Evolutionary conservation across 2,329 filamentous ascomycete genomes (phyloP).

Genomic region (Leptographium wingfieldii): DNA sequence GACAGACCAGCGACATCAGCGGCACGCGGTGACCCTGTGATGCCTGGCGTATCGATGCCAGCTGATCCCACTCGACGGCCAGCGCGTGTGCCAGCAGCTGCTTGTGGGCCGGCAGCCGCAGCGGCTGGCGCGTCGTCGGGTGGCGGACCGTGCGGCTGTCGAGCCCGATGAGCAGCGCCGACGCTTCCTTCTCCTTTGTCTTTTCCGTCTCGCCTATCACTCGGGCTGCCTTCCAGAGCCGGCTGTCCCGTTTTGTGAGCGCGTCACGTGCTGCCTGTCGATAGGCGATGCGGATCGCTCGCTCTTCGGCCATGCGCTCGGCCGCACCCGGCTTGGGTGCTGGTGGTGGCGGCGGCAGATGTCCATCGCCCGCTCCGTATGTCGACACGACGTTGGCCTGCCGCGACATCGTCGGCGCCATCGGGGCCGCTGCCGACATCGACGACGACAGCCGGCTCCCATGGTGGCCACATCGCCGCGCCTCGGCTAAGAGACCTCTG

Average conservation of each 20-base stretch:
- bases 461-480: neutral
- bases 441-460: neutral
- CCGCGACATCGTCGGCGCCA: neutral
- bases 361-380: neutral
- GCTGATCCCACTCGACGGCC: constrained; percentile 84
- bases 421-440: neutral
- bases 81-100: constrained; percentile 72
- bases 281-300: constrained; percentile 29
- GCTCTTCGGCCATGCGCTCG: constrained; percentile 21
- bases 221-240: neutral
- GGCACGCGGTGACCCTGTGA: constrained; percentile 81
- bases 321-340: neutral
- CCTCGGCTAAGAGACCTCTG: neutral
- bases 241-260: constrained; percentile 33
- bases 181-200: constrained; percentile 28
- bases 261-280: constrained; percentile 34
- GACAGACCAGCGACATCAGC: constrained; percentile 70
- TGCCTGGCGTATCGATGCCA: constrained; percentile 72
- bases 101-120: constrained; percentile 64
- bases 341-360: neutral
- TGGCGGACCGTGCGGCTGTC: constrained; percentile 58
- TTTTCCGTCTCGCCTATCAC: neutral
- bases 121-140: constrained; percentile 54
- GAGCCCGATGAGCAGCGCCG: neutral
- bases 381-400: neutral